Evolutionary conservation across 2,329 filamentous ascomycete genomes (phyloP).

Genomic region (Fusarium sacchari): DNA sequence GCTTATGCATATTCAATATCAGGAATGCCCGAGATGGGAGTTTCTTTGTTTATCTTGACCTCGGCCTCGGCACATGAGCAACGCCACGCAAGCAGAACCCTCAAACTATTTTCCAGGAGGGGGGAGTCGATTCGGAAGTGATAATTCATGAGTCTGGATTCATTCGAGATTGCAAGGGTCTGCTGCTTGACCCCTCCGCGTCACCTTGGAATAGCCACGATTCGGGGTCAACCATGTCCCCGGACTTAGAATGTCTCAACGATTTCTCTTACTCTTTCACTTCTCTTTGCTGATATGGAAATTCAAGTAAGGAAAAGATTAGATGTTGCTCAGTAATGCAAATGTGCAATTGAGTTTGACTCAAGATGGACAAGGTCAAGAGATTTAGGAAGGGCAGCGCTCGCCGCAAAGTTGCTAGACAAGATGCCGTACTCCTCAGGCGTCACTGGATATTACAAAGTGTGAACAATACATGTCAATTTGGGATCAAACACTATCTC

Average conservation of each 20-base stretch:
- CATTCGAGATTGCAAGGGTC: rapidly evolving
- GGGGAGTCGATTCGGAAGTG: background rate
- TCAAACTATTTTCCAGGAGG: rapidly evolving
- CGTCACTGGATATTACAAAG: too few relatives aligned
- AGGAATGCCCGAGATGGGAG: background rate
- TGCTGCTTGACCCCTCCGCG: rapidly evolving
- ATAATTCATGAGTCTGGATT: rapidly evolving
- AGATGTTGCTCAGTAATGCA: too few relatives aligned
- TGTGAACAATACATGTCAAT: too few relatives aligned
- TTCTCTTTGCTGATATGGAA: background rate
- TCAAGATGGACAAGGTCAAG: background rate
- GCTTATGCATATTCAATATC: background rate
- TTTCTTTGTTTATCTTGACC: too few relatives aligned
- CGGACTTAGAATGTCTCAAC: rapidly evolving
- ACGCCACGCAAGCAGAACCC: background rate
- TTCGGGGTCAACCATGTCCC: background rate
- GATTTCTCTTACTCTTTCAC: rapidly evolving
- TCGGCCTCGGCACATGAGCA: background rate
- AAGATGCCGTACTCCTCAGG: too few relatives aligned
- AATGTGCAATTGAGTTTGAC: background rate
- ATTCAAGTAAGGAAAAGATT: too few relatives aligned
- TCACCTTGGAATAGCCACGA: rapidly evolving
- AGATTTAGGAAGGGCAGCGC: rapidly evolving
- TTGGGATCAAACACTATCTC: too few relatives aligned
- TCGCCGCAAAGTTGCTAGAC: background rate